Percentiles rank a stretch among this genome's conserved stretches.
Conservation (phyloP, 306 rosid species). For the Vigna reflexopilosa region DNA sequence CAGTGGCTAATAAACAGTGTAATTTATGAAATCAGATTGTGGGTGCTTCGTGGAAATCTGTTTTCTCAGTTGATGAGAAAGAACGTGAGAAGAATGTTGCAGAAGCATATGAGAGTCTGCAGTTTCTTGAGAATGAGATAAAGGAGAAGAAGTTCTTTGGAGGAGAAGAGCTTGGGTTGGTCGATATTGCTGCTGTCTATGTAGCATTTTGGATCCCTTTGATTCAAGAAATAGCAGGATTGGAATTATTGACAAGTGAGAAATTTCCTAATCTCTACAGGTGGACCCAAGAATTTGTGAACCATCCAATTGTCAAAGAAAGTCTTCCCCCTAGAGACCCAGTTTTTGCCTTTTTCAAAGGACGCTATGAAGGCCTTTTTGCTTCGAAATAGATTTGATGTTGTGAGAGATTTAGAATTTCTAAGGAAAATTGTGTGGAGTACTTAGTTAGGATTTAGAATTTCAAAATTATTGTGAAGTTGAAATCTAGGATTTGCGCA, state of each 20-base stretch:
- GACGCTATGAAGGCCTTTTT: background rate
- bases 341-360: conserved; percentile 26
- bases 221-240: conserved; percentile 46
- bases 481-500: background rate
- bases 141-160: conserved; percentile 63
- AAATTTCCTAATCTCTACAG: conserved; percentile 50
- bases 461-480: background rate
- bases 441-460: background rate
- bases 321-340: conserved; percentile 50
- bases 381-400: background rate
- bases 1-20: background rate
- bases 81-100: conserved; percentile 51
- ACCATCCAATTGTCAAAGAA: conserved; percentile 45
- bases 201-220: conserved; percentile 53
- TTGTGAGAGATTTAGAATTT: too few species aligned
- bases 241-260: conserved; percentile 47
- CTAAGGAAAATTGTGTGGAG: background rate
- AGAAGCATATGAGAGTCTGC: conserved; percentile 46
- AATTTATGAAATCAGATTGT: conserved; percentile 20
- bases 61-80: conserved; percentile 5
- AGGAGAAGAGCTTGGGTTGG: conserved; percentile 58
- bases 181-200: conserved; percentile 55
- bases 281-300: conserved; percentile 54
- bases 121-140: conserved; percentile 58
- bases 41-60: conserved; percentile 32